Conservation (phyloP, 2,329 filamentous ascomycete genomes). For the Aspergillus sp. region DNA sequence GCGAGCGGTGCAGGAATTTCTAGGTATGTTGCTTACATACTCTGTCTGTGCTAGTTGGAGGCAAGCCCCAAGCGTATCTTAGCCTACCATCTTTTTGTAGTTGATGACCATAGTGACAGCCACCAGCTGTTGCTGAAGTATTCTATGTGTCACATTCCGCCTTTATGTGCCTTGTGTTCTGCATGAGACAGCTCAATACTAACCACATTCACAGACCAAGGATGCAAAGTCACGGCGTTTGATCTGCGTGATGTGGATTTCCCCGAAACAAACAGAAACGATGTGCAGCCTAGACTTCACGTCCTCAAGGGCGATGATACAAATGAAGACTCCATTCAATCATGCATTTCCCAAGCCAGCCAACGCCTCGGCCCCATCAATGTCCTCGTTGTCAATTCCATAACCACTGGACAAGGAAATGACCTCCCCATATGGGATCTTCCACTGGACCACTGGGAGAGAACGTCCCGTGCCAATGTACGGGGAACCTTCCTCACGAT, state of each 20-base stretch:
- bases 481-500: slow-evolving; percentile 58
- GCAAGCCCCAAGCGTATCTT: not conserved
- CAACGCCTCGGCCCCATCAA: slow-evolving; percentile 7
- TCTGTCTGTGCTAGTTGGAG: not conserved
- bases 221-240: slow-evolving; percentile 58
- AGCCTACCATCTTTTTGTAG: not conserved
- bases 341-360: slow-evolving; percentile 35
- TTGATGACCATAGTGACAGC: not conserved
- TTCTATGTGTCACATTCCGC: not conserved
- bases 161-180: not conserved
- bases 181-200: not conserved
- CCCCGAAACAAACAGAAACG: slow-evolving; percentile 23
- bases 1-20: slow-evolving; percentile 54
- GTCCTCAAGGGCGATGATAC: slow-evolving; percentile 52
- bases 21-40: slow-evolving; percentile 44
- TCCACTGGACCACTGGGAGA: slow-evolving; percentile 54
- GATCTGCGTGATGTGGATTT: slow-evolving; percentile 46
- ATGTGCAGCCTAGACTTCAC: slow-evolving; percentile 41
- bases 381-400: not conserved
- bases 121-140: not conserved
- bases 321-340: slow-evolving; percentile 49
- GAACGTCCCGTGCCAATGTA: slow-evolving; percentile 53
- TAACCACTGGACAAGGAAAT: not conserved
- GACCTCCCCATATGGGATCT: slow-evolving; percentile 52
- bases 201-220: slow-evolving; percentile 44